These are phyloP conservation scores for Kodamaea kaohsiungensis DNA, from an alignment of 805 yeast genomes.

Conservation along the genomic window DNA sequence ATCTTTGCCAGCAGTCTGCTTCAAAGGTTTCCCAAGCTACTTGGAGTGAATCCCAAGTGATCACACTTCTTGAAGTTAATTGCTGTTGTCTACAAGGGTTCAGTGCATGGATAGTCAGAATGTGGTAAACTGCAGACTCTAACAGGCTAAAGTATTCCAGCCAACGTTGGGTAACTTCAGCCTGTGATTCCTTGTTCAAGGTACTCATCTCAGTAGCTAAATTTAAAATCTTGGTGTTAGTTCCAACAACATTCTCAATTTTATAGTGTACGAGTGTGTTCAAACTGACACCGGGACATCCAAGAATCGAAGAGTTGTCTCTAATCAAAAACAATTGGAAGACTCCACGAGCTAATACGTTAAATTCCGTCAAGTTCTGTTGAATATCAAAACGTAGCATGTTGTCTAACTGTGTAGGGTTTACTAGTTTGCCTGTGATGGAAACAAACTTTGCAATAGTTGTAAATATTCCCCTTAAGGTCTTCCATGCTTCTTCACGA, in stretches of 20 bases:
- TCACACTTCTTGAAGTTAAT: conserved; percentile 54
- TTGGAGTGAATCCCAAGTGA: conserved; percentile 77
- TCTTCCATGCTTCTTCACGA: conserved; percentile 21
- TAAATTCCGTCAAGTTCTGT: conserved; percentile 25
- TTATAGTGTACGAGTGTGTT: conserved; percentile 10
- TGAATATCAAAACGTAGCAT: conserved; percentile 31
- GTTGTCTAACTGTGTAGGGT: conserved; percentile 26
- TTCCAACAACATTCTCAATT: conserved; percentile 45
- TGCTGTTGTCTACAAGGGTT: conserved; percentile 87
- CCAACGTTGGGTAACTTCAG: conserved; percentile 2
- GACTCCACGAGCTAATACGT: conserved; percentile 60
- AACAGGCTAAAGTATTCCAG: conserved; percentile 32
- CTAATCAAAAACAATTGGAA: conserved; percentile 62
- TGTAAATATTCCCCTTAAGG: conserved; percentile 21
- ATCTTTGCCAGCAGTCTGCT: conserved; percentile 28
- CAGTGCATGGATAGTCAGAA: conserved; percentile 34
- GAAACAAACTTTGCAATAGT: conserved; percentile 20
- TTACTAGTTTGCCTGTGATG: conserved; percentile 18
- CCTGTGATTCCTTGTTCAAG: conserved; percentile 10
- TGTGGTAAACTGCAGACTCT: conserved; percentile 42
- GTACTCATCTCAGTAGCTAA: conserved; percentile 13
- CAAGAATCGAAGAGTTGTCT: conserved; percentile 61
- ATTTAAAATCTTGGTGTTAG: conserved; percentile 31
- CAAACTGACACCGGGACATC: conserved; percentile 33
- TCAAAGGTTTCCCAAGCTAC: conserved; percentile 72